Percentiles rank a stretch among this genome's conserved stretches.
Conservation (phyloP, 495 filamentous ascomycete genomes). For the Ascobolus immersus region DNA sequence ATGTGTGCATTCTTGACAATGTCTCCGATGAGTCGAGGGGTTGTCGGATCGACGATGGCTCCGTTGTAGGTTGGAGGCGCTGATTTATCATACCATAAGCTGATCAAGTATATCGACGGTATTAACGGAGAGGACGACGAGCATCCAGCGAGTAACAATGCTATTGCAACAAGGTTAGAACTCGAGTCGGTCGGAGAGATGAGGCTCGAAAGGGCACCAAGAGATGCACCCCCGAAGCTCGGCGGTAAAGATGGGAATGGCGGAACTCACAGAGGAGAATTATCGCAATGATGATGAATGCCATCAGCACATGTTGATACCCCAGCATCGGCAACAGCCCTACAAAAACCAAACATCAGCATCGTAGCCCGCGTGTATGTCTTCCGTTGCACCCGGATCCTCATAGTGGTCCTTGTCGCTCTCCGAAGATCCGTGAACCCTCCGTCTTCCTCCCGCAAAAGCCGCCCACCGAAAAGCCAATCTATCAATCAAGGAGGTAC, state of each 20-base stretch:
- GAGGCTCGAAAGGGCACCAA: not conserved
- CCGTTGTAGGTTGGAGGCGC: conserved; percentile 11
- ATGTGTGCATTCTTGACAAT: conserved; percentile 41
- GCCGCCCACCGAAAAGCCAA: not conserved
- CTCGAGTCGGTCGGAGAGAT: not conserved
- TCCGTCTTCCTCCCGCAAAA: not conserved
- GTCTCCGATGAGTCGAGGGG: conserved; percentile 36
- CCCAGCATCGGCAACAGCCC: conserved; percentile 84
- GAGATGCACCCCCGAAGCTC: not conserved
- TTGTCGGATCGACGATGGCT: conserved; percentile 13
- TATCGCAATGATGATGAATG: conserved; percentile 77
- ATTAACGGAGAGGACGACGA: conserved; percentile 52
- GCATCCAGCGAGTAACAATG: conserved; percentile 54
- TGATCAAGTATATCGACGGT: conserved; percentile 52
- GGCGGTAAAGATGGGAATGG: not conserved
- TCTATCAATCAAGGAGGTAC: conserved; percentile 1
- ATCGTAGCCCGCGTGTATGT: not conserved
- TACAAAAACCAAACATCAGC: conserved; percentile 14
- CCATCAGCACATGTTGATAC: conserved; percentile 97
- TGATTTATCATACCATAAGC: conserved; percentile 14
- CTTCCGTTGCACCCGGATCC: too few species aligned
- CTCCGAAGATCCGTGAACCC: not conserved
- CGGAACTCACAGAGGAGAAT: conserved; percentile 65
- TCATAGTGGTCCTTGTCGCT: not conserved
- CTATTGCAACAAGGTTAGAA: conserved; percentile 18